Evolutionary conservation across 805 yeast species (phyloP), one percentile per base, ranked within the genome.

Genomic region (Wickerhamiella allomyrinae): DNA sequence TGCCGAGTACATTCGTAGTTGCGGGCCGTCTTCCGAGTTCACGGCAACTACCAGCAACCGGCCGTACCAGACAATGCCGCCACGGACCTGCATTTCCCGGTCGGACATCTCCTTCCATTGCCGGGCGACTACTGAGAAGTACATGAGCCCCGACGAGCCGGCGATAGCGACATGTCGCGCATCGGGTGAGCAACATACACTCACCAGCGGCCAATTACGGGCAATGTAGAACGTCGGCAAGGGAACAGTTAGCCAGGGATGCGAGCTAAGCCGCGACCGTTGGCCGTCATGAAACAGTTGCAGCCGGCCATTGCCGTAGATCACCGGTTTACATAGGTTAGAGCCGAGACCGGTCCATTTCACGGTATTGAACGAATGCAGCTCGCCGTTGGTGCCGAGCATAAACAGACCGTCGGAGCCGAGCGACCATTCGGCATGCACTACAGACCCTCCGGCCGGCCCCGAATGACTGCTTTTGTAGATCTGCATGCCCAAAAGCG

Each of bases 121-220:
- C n/a, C 68, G 63, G 1, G 65, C 57, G 27, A 56, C 46, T 10
- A 62, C 41, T 39, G 65, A 59, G 49, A 67, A 70, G 36, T 70
- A 60, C 20, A 68, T 55, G 13, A 72, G 61, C 19, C 75, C 76
- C 20, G 56, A 52, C 19, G 62, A 57, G 0, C 77, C 78, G 5
- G 75, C 68, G 14, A 73, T 57, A 19, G 76, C 75, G 14, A 71
- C 58, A 46, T 60, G 61, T 39, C 66, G 54, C 9, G 77, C 77
- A 47, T 71, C 74, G 20, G 62, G 61, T 40, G 71, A 67, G 15
- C 64, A 58, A n/a, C 67, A 54, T 2, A 66, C 60, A 27, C 64
- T 60, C 13, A 62, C 51, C 2, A 73, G 60, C 4, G 67, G 68
- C 58, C 65, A 57, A 51, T 70, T 70, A 23, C 59, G 62, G 4